Evolutionary conservation across 495 filamentous ascomycete species (phyloP).

Genomic region (Penicillium dipodomyicola): DNA sequence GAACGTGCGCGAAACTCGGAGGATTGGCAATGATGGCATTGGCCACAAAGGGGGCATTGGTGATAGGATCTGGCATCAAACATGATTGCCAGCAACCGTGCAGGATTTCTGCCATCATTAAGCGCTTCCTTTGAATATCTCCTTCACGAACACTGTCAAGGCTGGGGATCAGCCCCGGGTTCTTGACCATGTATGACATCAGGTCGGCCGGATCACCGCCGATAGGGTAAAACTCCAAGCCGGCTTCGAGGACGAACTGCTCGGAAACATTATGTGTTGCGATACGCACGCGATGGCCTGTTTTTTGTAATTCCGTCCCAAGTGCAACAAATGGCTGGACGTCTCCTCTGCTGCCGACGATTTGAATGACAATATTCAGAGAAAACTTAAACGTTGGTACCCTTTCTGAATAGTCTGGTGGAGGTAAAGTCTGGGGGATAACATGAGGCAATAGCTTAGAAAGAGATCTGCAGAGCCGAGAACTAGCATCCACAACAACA

Average conservation of each 20-base stretch:
- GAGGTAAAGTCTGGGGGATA: background rate
- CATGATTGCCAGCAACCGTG: constrained; percentile 58
- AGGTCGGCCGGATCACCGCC: background rate
- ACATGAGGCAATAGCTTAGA: background rate
- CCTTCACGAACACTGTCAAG: background rate
- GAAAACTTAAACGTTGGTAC: background rate
- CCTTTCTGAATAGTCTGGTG: background rate
- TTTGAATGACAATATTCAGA: constrained; percentile 17
- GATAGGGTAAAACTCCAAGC: background rate
- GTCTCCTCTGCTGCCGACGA: constrained; percentile 47
- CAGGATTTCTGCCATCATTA: constrained; percentile 50
- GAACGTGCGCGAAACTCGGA: constrained; percentile 56
- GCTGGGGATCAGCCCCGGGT: background rate
- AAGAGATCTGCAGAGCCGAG: background rate
- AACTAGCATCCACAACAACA: background rate
- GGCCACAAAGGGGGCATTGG: constrained; percentile 54
- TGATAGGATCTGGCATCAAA: constrained; percentile 40
- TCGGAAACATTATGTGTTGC: background rate
- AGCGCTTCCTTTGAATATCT: constrained; percentile 28
- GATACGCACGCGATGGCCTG: constrained; percentile 40
- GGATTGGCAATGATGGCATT: constrained; percentile 60
- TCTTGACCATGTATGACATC: constrained; percentile 2
- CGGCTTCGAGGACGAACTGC: background rate
- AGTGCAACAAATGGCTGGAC: constrained; percentile 49
- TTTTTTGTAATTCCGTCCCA: constrained; percentile 38